phyloP scores from a whole-genome alignment of 345 rosid genomes.

The Arabidopsis suecica region DNA sequence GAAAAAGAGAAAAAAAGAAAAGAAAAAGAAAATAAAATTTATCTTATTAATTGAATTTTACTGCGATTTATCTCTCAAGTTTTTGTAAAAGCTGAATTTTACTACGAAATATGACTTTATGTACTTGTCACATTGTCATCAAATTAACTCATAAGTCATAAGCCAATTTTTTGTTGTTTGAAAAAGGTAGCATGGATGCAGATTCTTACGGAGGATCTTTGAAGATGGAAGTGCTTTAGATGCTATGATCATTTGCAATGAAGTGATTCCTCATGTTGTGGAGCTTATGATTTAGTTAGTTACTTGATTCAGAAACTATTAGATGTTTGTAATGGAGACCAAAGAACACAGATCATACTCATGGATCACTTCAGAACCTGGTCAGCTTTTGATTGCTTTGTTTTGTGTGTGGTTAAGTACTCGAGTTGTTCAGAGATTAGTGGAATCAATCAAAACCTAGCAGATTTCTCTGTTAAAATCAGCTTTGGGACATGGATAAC shows the following conservation, averaged over 20 bases:
- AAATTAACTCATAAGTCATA: no score
- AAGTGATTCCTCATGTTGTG: slow-evolving; percentile 54
- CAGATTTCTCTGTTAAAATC: slow-evolving; percentile 54
- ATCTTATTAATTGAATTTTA: no score
- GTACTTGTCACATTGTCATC: no score
- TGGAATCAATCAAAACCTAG: slow-evolving; percentile 62
- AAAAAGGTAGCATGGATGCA: slow-evolving; percentile 47
- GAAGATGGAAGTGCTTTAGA: slow-evolving; percentile 52
- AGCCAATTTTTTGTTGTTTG: no score
- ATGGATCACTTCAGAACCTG: slow-evolving; percentile 47
- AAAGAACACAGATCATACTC: slow-evolving; percentile 51
- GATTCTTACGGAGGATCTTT: slow-evolving; percentile 50
- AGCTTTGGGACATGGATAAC: slow-evolving; percentile 57
- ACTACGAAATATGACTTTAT: no score
- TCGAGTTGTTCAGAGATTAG: slow-evolving; percentile 65
- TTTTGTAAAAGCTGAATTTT: no score
- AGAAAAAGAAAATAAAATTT: not conserved
- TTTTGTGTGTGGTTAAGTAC: slow-evolving; percentile 48
- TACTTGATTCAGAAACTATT: slow-evolving; percentile 60
- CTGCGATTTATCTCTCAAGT: no score
- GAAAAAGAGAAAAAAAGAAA: no score
- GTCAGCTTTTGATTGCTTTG: slow-evolving; percentile 30
- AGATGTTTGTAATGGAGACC: slow-evolving; percentile 58
- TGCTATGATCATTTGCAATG: slow-evolving; percentile 47
- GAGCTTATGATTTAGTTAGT: slow-evolving; percentile 65